Evolutionary conservation across 192 early-diverging fungal genomes (phyloP), one percentile per base, ranked within the genome.

Genomic region (Haplosporangium gracile): DNA sequence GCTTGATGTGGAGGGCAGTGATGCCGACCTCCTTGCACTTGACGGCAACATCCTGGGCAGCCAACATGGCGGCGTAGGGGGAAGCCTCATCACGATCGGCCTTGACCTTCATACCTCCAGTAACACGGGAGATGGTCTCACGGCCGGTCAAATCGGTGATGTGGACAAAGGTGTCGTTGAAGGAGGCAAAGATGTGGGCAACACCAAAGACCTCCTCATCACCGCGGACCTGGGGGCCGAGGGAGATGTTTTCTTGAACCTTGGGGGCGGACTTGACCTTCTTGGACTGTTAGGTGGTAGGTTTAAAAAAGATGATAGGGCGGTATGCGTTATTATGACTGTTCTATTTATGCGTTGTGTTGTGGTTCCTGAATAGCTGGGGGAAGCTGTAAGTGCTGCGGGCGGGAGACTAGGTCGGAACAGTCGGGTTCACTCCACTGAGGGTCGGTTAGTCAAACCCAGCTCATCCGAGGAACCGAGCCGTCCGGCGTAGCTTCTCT

Each of bases 91-190:
- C 99, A 94, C 99, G 98, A 92, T 99, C 99, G 74, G 98, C 96
- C 96, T 99, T 99, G 89, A 99, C 99, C 95, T 98, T 99, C 99
- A 99, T 99, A 84, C 99, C 99, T 94, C 98, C 98, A 88, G 99
- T 99, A 77, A 99, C 96, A 93, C 99, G 96, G 88, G 95, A 93
- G 88, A 99, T 98, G 90, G 99, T 99, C 94, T 99, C 98, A 89
- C 97, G 95, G 75, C 99, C 99, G 87, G 98, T 97, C 84, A 99
- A 92, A 99, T 99, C 99, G 82, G 99, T 99, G 88, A 99, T 94
- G 93, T 99, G 99, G 88, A 99, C 97, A 88, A 99, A 99, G 87
- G 99, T 99, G 91, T 99, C 99, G 95, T 99, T 99, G 95, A 97
- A 98, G 74, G 95, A 96, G 89, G 99, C 98, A 88, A 95, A 99